phyloP scores from a whole-genome alignment of 2,329 filamentous ascomycete genomes.

The Pseudogymnoascus sp. region DNA sequence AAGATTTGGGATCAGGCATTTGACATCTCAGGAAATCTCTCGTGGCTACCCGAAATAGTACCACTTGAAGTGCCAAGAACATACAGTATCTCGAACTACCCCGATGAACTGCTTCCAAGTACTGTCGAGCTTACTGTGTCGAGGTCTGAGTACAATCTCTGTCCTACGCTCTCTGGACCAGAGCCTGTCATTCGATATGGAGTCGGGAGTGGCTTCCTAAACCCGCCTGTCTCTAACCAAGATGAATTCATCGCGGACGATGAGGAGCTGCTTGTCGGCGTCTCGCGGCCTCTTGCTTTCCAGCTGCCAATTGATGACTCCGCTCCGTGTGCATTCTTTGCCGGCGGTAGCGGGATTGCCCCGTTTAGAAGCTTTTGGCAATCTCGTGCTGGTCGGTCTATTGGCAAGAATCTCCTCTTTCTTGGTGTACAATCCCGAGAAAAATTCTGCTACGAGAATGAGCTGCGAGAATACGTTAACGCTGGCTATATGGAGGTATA shows the following conservation, averaged over 20 bases:
- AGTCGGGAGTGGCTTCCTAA: constrained; percentile 48
- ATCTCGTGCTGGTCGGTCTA: constrained; percentile 34
- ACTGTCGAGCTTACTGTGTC: constrained; percentile 47
- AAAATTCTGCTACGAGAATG: constrained; percentile 44
- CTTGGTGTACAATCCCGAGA: constrained; percentile 46
- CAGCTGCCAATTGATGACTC: constrained; percentile 44
- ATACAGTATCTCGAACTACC: constrained; percentile 46
- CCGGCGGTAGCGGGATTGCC: constrained; percentile 46
- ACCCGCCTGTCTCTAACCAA: constrained; percentile 35
- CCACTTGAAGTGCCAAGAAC: constrained; percentile 44
- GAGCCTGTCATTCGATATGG: constrained; percentile 31
- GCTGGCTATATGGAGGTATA: constrained; percentile 46
- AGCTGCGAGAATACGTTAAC: constrained; percentile 39
- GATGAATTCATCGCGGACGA: constrained; percentile 35
- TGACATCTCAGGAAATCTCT: constrained; percentile 34
- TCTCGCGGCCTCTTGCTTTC: constrained; percentile 45
- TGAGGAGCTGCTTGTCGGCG: constrained; percentile 44
- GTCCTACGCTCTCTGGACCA: constrained; percentile 26
- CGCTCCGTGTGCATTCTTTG: constrained; percentile 46
- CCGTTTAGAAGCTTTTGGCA: constrained; percentile 50
- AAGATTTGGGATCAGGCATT: constrained; percentile 47
- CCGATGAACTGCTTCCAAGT: constrained; percentile 43
- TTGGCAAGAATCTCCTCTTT: constrained; percentile 43
- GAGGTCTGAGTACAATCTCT: constrained; percentile 43
- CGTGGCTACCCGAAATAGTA: constrained; percentile 40